Base-by-base conservation (phyloP, 352 stramenopile genomes). In the Globisporangium camurandrum region DNA sequence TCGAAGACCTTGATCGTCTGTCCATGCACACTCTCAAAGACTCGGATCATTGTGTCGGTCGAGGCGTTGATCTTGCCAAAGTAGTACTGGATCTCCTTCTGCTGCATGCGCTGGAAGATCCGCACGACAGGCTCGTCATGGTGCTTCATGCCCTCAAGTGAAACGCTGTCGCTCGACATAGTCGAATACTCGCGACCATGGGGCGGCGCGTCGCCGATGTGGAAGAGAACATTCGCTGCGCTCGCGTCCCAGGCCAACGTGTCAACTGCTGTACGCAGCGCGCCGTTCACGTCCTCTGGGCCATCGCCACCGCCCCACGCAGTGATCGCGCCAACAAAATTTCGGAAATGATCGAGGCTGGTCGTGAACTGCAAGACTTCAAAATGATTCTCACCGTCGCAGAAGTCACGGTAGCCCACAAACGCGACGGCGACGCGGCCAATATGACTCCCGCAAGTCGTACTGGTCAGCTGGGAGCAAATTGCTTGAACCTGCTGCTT, bases 171-270 rank as follows among this genome's bases (percentile, higher is more conserved):
- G 28, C 48, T 38, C 20, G 5, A 27, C 7, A 43, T n/a, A 19
- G 4, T 20, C 19, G 65, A 59, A 44, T 69, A 79, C 41, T 65
- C 37, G n/a, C 9, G 60, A 20, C 69, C 65, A 49, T 79, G 69
- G 31, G 64, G 69, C 38, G 69, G 66, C 7, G 56, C 50, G 51
- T 79, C 69, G n/a, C 54, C 59, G 44, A 79, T 73, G 49, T 74
- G 49, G 37, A 79, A 71, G 20, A 65, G 39, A 34, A 79, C 46
- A 20, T 66, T 67, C 14, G 69, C 59, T 17, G 59, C 51, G 7
- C 59, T 26, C 5, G 36, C 12, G 1, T 49, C 17, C 69, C 69
- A 79, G 14, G 34, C 38, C 3, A 80, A 48, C 27, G 26, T 23
- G 11, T 47, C 52, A 34, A 64, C 56, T 24, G 51, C 56, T 24